Conservation (phyloP, 805 yeast species). For the Monosporozyma yasuniensis region DNA sequence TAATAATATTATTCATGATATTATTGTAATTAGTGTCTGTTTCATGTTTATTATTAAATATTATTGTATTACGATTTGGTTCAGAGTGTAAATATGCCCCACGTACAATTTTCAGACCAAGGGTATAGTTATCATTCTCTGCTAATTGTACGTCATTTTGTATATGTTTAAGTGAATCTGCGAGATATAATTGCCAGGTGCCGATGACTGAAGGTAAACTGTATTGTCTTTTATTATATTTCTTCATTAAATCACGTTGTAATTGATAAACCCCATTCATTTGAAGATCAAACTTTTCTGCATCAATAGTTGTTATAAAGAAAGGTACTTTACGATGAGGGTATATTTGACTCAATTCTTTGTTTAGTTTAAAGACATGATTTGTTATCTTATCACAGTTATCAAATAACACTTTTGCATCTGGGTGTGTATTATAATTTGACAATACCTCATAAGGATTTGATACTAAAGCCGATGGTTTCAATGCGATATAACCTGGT, state of each 20-base stretch:
- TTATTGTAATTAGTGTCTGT: slow-evolving; percentile 73
- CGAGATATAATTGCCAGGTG: slow-evolving; percentile 85
- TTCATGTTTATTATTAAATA: slow-evolving; percentile 65
- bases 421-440: slow-evolving; percentile 39
- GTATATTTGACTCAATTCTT: slow-evolving; percentile 37
- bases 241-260: slow-evolving; percentile 70
- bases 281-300: slow-evolving; percentile 83
- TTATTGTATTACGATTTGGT: slow-evolving; percentile 54
- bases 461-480: slow-evolving; percentile 81
- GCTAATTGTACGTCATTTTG: slow-evolving; percentile 60
- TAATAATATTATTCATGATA: slow-evolving; percentile 56
- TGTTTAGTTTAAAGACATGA: slow-evolving; percentile 46
- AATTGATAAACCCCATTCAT: slow-evolving; percentile 76
- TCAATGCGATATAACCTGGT: slow-evolving; percentile 86
- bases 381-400: slow-evolving; percentile 60
- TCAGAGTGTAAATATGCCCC: slow-evolving; percentile 95
- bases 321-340: slow-evolving; percentile 66
- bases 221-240: slow-evolving; percentile 42
- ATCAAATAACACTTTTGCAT: slow-evolving; percentile 48
- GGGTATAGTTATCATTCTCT: slow-evolving; percentile 46
- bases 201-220: slow-evolving; percentile 59
- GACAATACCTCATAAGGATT: slow-evolving; percentile 68
- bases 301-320: slow-evolving; percentile 75
- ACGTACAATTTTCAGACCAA: slow-evolving; percentile 85
- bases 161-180: slow-evolving; percentile 57